Evolutionary conservation across 352 stramenopile species (phyloP), one percentile per base, ranked within the genome.

Genomic region (Pythium pectinolyticum): DNA sequence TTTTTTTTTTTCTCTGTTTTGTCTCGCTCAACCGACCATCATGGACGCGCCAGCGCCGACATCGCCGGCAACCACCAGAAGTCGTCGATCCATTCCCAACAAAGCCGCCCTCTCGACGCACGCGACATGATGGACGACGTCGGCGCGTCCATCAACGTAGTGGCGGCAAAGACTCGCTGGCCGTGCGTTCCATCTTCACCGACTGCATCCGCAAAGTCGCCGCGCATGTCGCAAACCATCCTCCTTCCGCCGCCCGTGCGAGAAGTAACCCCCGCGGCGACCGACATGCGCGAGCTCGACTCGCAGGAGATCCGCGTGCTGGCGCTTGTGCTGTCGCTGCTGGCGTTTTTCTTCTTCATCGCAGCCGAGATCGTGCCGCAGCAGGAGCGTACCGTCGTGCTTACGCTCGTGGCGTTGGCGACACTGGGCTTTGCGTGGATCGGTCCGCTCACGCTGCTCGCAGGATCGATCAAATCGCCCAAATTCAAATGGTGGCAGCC

Each of bases 271-370:
- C 6, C 41, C 20, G 20, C 41, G 41, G 11, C 41, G 41, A 22
- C 41, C 20, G 41, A n/a, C 1, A 48, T 48, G 41, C 77, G 76
- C 65, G 69, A 78, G 69, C 58, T 63, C 57, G 74, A 81, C 67
- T 78, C 74, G 40, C 75, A 80, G 24, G 74, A 86, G 52, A 74
- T 88, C 50, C 78, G 78, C 53, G 63, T 83, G 11, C 72, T 67
- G 46, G 78, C 78, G 52, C 66, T 88, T 28, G 76, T 82, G 57
- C 68, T 88, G 22, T 78, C 76, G 3, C 69, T 88, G 61, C 43
- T 73, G 5, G 73, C 78, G 25, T 88, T 88, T 58, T 84, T 84
- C 60, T 55, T 87, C 10, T 87, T 85, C 70, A 79, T 85, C 56
- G 77, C 71, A 25, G 73, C 77, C 35, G 78, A 87, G 54, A 67